Conservation (phyloP, 495 filamentous ascomycete species). For the Aspergillus wentii region DNA sequence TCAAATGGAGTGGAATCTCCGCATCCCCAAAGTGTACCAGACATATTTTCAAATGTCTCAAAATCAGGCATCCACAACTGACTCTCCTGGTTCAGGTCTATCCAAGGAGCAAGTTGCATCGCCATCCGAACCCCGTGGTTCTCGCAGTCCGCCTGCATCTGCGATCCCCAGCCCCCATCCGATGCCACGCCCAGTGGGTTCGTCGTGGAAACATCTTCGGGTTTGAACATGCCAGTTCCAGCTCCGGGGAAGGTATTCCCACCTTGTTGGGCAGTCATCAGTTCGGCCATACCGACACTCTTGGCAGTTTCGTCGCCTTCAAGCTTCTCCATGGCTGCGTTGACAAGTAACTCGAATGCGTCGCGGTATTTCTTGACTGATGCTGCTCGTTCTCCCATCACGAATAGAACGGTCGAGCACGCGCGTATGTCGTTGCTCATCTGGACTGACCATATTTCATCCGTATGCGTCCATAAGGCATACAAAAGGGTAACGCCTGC, state of each 20-base stretch:
- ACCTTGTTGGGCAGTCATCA: conserved; percentile 36
- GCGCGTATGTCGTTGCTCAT: conserved; percentile 52
- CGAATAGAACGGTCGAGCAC: conserved; percentile 49
- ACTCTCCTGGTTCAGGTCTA: conserved; percentile 36
- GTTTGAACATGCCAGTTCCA: conserved; percentile 9
- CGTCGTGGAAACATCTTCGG: conserved; percentile 11
- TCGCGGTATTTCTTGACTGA: conserved; percentile 53
- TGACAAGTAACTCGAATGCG: conserved; percentile 48
- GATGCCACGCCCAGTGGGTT: conserved; percentile 12
- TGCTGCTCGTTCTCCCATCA: conserved; percentile 48
- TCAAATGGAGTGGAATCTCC: conserved; percentile 31
- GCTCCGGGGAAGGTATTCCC: conserved; percentile 3
- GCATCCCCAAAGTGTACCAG: conserved; percentile 30
- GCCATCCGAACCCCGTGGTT: conserved; percentile 41
- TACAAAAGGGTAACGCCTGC: conserved; percentile 49
- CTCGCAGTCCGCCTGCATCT: conserved; percentile 4
- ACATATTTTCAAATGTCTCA: conserved; percentile 37
- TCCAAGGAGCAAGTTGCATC: conserved; percentile 42
- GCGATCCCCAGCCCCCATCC: conserved; percentile 2
- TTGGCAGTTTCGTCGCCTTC: conserved; percentile 34
- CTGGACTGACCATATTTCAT: conserved; percentile 45
- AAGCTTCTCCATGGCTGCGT: conserved; percentile 50
- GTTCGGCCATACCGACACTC: conserved; percentile 35
- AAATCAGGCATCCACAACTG: conserved; percentile 46
- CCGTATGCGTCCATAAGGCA: conserved; percentile 41